These are phyloP conservation scores for Juglanconis sp. DNA, from an alignment of 2,329 filamentous ascomycete genomes.

Conservation along the genomic window DNA sequence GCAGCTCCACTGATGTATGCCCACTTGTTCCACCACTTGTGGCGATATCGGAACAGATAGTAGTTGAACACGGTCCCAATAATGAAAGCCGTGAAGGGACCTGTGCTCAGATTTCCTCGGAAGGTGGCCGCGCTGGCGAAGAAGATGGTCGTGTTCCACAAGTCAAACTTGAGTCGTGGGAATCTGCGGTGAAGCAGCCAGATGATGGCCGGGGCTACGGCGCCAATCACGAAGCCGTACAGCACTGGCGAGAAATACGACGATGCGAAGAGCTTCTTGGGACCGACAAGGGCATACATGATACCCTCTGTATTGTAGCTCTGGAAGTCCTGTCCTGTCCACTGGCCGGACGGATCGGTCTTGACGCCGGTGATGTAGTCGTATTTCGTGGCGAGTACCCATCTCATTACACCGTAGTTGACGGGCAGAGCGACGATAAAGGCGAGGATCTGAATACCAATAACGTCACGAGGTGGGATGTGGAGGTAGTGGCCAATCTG, in stretches of 20 bases:
- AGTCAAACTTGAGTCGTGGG: constrained; percentile 14
- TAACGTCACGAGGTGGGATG: constrained; percentile 20
- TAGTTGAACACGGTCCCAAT: constrained; percentile 20
- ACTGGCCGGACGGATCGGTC: constrained; percentile 19
- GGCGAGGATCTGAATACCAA: constrained; percentile 21
- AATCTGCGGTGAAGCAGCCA: constrained; percentile 21
- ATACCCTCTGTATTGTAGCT: constrained; percentile 21
- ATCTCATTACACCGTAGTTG: constrained; percentile 22
- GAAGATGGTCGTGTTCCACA: constrained; percentile 24
- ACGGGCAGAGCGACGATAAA: constrained; percentile 20
- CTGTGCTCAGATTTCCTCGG: constrained; percentile 20
- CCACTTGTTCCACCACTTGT: constrained; percentile 20
- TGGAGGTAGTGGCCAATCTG: constrained; percentile 19
- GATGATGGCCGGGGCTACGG: constrained; percentile 11
- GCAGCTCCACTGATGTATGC: constrained; percentile 21
- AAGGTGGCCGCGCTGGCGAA: constrained; percentile 20
- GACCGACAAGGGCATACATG: constrained; percentile 21
- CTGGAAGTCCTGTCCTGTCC: constrained; percentile 20
- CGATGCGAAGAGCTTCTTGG: constrained; percentile 19
- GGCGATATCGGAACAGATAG: constrained; percentile 20
- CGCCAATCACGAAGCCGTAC: constrained; percentile 21
- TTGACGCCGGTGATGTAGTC: constrained; percentile 16
- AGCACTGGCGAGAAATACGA: constrained; percentile 18
- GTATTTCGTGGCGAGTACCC: constrained; percentile 18
- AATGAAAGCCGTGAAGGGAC: constrained; percentile 18